Evolutionary conservation across 768 basidiomycete species (phyloP).

Genomic region (Lentinula raphanica): DNA sequence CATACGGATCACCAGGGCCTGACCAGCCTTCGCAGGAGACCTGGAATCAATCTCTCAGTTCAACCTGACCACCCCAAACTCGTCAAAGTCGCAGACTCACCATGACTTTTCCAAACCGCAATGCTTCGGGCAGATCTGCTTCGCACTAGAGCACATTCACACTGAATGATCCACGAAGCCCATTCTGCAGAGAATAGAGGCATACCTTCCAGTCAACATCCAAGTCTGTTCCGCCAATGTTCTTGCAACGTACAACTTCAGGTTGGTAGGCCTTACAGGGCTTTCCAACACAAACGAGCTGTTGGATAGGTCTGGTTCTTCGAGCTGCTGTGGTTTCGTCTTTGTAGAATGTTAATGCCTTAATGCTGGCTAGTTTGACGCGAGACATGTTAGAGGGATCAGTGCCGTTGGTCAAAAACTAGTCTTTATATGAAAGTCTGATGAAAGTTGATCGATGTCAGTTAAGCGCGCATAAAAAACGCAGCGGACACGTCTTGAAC

Average conservation of each 20-base stretch:
- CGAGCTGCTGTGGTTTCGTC: constrained; percentile 58
- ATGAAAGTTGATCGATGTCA: neutral
- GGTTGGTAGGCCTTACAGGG: constrained; percentile 75
- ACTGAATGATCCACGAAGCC: constrained; percentile 39
- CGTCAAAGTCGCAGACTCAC: constrained; percentile 22
- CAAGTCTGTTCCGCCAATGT: constrained; percentile 68
- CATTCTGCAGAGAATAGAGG: neutral
- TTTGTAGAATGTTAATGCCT: constrained; percentile 75
- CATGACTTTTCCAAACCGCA: constrained; percentile 81
- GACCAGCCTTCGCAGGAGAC: constrained; percentile 92
- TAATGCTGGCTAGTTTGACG: constrained; percentile 66
- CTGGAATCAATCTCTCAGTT: neutral
- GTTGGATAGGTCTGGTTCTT: constrained; percentile 64
- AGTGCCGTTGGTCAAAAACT: neutral
- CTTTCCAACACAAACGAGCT: constrained; percentile 76
- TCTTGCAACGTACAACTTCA: constrained; percentile 80
- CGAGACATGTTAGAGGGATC: constrained; percentile 48
- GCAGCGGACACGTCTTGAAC: neutral
- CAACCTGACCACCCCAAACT: neutral
- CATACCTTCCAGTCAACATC: constrained; percentile 90
- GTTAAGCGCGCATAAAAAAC: neutral
- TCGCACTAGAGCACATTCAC: too few species aligned
- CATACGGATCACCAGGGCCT: constrained; percentile 73
- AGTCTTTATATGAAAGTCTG: neutral
- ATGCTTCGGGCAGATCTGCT: constrained; percentile 77